A percentile compares a stretch with the other conserved stretches of the same genome.
These are phyloP conservation scores for Verticillium nonalfalfae DNA, from an alignment of 2,329 filamentous ascomycete genomes.

Conservation along the genomic window DNA sequence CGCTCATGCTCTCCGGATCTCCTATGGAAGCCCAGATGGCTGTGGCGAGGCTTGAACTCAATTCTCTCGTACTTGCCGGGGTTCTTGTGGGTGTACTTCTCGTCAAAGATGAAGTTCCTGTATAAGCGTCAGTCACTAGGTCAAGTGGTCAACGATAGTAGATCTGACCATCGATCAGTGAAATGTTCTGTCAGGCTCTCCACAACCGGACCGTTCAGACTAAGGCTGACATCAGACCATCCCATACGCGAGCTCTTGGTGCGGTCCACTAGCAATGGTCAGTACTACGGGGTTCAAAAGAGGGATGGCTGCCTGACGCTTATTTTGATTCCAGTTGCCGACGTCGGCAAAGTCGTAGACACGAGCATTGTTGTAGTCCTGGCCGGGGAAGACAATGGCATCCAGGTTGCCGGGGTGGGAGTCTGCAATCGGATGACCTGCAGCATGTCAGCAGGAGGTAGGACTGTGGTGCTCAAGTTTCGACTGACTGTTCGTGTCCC, in stretches of 20 bases:
- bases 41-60: conserved; percentile 1
- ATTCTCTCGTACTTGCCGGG: conserved; percentile 41
- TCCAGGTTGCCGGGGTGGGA: conserved; percentile 73
- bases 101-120: conserved; percentile 77
- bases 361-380: conserved; percentile 87
- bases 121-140: conserved; percentile 5
- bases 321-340: conserved; percentile 75
- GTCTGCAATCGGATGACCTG: conserved; percentile 72
- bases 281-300: neutral
- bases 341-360: conserved; percentile 79
- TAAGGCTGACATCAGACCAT: conserved; percentile 83
- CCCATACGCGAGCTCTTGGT: conserved; percentile 80
- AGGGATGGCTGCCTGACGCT: conserved; percentile 36
- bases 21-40: neutral
- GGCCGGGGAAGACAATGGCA: conserved; percentile 75
- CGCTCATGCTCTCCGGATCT: conserved; percentile 3
- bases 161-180: conserved; percentile 64
- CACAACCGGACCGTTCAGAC: conserved; percentile 67
- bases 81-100: conserved; percentile 62
- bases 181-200: conserved; percentile 74
- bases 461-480: neutral
- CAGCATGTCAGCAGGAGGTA: conserved; percentile 7
- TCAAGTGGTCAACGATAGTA: neutral
- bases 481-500: conserved; percentile 68
- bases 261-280: conserved; percentile 54